These are phyloP conservation scores for Thielaviopsis euricoi DNA, from an alignment of 2,329 filamentous ascomycete genomes.

Conservation along the genomic window DNA sequence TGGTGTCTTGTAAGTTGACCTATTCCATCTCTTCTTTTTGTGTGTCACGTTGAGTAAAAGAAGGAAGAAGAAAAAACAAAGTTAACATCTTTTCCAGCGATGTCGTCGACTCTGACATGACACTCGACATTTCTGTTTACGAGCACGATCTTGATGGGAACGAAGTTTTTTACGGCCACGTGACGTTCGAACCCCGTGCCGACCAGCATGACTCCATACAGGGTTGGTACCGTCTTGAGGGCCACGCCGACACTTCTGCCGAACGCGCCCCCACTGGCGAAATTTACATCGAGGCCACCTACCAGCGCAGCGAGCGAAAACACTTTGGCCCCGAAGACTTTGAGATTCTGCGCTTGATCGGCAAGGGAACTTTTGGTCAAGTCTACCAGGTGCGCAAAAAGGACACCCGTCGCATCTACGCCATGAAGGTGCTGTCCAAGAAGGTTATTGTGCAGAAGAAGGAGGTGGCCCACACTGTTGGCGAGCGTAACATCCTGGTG, in stretches of 20 bases:
- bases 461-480: conserved; percentile 91
- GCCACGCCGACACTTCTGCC: conserved; percentile 49
- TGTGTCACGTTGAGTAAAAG: not conserved
- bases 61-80: too few species aligned
- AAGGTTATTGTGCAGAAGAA: conserved; percentile 99
- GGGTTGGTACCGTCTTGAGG: conserved; percentile 71
- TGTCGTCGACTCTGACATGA: conserved; percentile 77
- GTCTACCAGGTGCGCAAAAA: conserved; percentile 97
- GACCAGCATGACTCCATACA: conserved; percentile 56
- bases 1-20: conserved; percentile 72
- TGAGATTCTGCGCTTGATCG: conserved; percentile 87
- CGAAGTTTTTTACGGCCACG: conserved; percentile 69
- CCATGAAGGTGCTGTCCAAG: conserved; percentile 98
- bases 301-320: conserved; percentile 75
- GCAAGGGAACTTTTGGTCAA: conserved; percentile 95
- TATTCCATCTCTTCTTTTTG: not conserved
- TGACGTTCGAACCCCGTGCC: conserved; percentile 55
- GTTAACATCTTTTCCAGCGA: conserved; percentile 40
- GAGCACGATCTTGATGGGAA: conserved; percentile 67
- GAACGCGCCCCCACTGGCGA: conserved; percentile 55
- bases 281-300: conserved; percentile 71
- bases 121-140: conserved; percentile 87
- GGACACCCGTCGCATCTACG: conserved; percentile 89
- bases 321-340: conserved; percentile 93
- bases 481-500: conserved; percentile 92